A percentile compares a stretch with the other conserved stretches of the same genome.
These are phyloP conservation scores for Arabidopsis hybrid DNA, from an alignment of 441 rosid genomes.

Conservation along the genomic window DNA sequence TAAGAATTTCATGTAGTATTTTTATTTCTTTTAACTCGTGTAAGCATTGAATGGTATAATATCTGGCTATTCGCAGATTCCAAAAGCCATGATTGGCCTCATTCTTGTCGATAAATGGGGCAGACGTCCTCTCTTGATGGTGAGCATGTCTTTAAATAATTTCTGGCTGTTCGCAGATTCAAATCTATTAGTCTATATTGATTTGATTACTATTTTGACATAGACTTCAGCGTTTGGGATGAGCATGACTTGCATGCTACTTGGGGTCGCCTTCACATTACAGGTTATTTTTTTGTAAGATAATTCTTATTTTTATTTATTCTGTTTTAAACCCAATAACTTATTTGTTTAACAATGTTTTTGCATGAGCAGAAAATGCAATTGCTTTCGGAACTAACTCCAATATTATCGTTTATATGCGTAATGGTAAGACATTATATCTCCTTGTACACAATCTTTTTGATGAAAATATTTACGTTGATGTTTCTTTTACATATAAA, in stretches of 20 bases:
- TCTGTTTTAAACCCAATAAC: not conserved
- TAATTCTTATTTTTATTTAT: not conserved
- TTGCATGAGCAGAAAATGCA: constrained; percentile 40
- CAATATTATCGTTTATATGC: constrained; percentile 35
- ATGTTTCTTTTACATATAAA: not conserved
- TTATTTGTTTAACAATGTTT: constrained; percentile 31
- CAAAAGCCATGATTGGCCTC: constrained; percentile 43
- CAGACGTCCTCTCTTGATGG: constrained; percentile 62
- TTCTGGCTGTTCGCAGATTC: too few species aligned
- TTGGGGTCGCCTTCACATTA: constrained; percentile 51
- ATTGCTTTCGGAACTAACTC: constrained; percentile 37
- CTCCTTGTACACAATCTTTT: not conserved
- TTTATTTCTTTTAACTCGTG: not conserved
- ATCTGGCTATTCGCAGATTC: constrained; percentile 48
- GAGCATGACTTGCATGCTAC: constrained; percentile 47
- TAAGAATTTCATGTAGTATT: not conserved
- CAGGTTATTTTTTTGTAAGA: constrained; percentile 47
- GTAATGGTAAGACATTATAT: constrained; percentile 14
- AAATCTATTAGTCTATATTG: not conserved
- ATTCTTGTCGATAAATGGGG: constrained; percentile 59
- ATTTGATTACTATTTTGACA: not conserved
- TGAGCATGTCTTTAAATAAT: constrained; percentile 13
- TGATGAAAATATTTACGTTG: not conserved
- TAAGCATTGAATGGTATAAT: constrained; percentile 13
- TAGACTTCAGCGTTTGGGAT: constrained; percentile 54